Evolutionary conservation across 2,329 filamentous ascomycete species (phyloP).

Genomic region (Lecanosticta acicola): DNA sequence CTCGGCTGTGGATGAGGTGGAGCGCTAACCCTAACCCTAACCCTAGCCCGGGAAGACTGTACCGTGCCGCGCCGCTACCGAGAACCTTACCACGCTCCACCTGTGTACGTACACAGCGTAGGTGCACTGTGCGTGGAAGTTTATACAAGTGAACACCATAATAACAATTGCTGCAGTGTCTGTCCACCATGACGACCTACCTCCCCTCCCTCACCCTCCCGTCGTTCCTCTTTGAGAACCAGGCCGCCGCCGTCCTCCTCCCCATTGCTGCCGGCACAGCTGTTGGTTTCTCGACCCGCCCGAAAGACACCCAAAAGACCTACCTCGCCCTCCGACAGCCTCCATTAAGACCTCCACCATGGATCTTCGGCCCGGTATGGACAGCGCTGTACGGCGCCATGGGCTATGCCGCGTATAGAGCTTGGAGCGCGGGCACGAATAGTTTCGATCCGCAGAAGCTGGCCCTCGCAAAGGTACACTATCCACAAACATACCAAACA

Average conservation of each 20-base stretch:
- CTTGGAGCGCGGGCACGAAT: conserved; percentile 58
- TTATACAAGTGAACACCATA: too few relatives aligned
- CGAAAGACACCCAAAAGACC: conserved; percentile 53
- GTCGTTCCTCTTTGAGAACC: conserved; percentile 62
- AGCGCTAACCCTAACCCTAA: too few relatives aligned
- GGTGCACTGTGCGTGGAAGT: too few relatives aligned
- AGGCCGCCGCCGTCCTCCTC: conserved; percentile 67
- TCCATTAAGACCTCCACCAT: conserved; percentile 51
- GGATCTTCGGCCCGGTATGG: conserved; percentile 56
- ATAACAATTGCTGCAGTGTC: not conserved
- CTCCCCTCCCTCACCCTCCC: conserved; percentile 75
- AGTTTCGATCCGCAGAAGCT: conserved; percentile 54
- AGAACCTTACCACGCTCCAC: too few relatives aligned
- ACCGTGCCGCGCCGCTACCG: too few relatives aligned
- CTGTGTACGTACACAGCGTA: too few relatives aligned
- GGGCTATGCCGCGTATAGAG: conserved; percentile 84
- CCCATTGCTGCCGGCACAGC: conserved; percentile 67
- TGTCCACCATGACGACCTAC: conserved; percentile 66
- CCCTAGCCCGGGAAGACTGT: too few relatives aligned
- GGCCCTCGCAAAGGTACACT: conserved; percentile 50
- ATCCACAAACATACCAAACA: not conserved
- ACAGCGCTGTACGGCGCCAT: conserved; percentile 60
- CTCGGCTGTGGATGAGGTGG: too few relatives aligned
- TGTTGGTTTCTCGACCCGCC: conserved; percentile 64
- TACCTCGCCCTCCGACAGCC: conserved; percentile 64